A percentile compares a stretch with the other conserved stretches of the same genome.
Conservation (phyloP, 331 rosid genomes). For the Acacia pycnantha region DNA sequence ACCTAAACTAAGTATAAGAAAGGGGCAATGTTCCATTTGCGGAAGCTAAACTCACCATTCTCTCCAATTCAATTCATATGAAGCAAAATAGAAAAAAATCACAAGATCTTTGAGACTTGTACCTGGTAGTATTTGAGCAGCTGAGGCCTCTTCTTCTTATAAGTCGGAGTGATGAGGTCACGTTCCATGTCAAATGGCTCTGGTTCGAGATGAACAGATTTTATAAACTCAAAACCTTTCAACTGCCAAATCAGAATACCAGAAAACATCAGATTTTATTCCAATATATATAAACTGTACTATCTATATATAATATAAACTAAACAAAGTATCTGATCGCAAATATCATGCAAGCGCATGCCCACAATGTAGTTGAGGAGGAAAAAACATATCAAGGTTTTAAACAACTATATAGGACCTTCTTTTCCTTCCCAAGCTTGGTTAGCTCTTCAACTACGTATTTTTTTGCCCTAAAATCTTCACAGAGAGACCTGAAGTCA, state of each 20-base stretch:
- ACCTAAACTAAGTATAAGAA: background rate
- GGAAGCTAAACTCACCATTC: background rate
- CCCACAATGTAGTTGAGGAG: background rate
- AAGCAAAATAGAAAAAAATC: slow-evolving; percentile 1
- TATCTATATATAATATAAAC: background rate
- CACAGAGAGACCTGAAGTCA: slow-evolving; percentile 67
- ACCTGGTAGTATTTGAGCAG: slow-evolving; percentile 89
- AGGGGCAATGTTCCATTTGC: background rate
- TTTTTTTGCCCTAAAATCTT: slow-evolving; percentile 55
- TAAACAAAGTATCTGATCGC: background rate
- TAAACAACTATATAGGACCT: slow-evolving; percentile 46
- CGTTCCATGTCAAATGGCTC: slow-evolving; percentile 91
- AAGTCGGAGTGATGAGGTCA: slow-evolving; percentile 88
- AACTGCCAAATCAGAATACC: slow-evolving; percentile 54
- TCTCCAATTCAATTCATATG: background rate
- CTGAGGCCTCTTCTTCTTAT: slow-evolving; percentile 95
- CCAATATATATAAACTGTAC: background rate
- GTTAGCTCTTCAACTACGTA: slow-evolving; percentile 68
- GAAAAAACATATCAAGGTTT: slow-evolving; percentile 15
- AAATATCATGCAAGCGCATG: background rate
- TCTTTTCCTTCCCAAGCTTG: slow-evolving; percentile 69
- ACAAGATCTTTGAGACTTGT: background rate
- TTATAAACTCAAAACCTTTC: slow-evolving; percentile 88
- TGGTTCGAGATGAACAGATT: slow-evolving; percentile 81
- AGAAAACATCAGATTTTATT: slow-evolving; percentile 17